These are phyloP conservation scores for Hirsutella thompsonii DNA, from an alignment of 2,329 filamentous ascomycete genomes.

Conservation along the genomic window DNA sequence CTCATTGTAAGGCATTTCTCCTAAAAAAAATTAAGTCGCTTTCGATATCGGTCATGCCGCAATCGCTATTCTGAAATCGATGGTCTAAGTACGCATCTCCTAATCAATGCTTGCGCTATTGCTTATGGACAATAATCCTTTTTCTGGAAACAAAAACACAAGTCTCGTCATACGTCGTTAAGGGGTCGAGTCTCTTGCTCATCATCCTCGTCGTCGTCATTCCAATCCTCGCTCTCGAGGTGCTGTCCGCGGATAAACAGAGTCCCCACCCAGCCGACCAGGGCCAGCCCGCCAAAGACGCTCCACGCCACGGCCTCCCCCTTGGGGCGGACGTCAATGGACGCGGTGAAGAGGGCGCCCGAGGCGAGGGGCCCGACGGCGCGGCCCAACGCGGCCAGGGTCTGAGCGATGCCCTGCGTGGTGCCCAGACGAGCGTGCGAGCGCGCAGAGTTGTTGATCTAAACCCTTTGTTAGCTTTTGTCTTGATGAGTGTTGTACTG, in stretches of 20 bases:
- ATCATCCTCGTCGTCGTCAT: slow-evolving; percentile 10
- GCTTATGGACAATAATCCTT: too few relatives aligned
- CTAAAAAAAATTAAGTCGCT: too few relatives aligned
- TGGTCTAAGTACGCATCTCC: too few relatives aligned
- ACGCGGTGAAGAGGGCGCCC: slow-evolving; percentile 72
- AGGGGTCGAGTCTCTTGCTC: neutral
- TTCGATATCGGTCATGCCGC: too few relatives aligned
- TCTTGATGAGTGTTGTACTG: too few relatives aligned
- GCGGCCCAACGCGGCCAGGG: slow-evolving; percentile 78
- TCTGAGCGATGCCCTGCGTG: slow-evolving; percentile 88
- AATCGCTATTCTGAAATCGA: too few relatives aligned
- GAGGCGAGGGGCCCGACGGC: slow-evolving; percentile 82
- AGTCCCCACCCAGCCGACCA: slow-evolving; percentile 68
- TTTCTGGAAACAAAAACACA: too few relatives aligned
- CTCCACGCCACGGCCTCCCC: slow-evolving; percentile 81
- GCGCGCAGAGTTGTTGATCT: slow-evolving; percentile 90
- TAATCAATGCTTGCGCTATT: too few relatives aligned
- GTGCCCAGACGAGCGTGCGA: slow-evolving; percentile 77
- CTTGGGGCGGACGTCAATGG: slow-evolving; percentile 59
- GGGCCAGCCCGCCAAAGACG: slow-evolving; percentile 70
- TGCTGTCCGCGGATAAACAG: slow-evolving; percentile 59
- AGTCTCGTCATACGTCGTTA: neutral
- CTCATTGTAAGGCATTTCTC: too few relatives aligned
- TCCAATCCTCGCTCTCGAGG: slow-evolving; percentile 46
- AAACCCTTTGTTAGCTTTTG: too few relatives aligned